Base-by-base conservation (phyloP, 805 yeast genomes). In the Zygoascus flipseniorum region DNA sequence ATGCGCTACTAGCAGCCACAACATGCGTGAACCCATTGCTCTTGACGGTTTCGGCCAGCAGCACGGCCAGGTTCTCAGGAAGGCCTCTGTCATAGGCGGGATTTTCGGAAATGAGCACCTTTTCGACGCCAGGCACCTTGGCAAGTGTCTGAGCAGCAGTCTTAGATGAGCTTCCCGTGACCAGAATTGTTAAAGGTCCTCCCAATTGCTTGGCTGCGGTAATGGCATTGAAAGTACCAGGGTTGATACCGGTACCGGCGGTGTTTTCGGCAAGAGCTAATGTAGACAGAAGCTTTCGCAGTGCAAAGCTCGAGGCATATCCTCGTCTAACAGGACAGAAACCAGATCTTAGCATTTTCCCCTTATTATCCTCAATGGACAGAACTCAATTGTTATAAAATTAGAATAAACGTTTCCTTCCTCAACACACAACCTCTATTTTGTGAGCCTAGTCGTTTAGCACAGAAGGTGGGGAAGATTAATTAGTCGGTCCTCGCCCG, bases 11-110 rank as follows among this genome's bases (percentile, higher is more conserved):
- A 4, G 95, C 80, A 11, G 85, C 80, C 18, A 92, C 72, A 54
- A 93, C 82, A 67, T 89, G 95, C 14, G 86, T 79, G 69, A 74
- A 77, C 31, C 72, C 76, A 23, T 64, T 69, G 43, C 56, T 51
- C 58, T 73, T 70, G 50, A 83, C 67, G 43, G 79, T 62, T 56
- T 75, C 69, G 58, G 75, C 73, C 62, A 81, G 54, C 52, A 89
- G 71, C n/a, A 93, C 89, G 5, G 95, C 75, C 47, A 86, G 72
- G 62, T 80, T 79, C 71, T 92, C 99, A 5, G 98, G 93, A 46
- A 89, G 76, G 49, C 79, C 62, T 56, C 67, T 85, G 62, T 83
- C 82, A 61, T 81, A 86, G 54, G 77, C 78, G 1, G 70, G 68
- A 56, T 81, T 81, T 44, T 76, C 71, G 5, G 86, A 84, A 46